Evolutionary conservation across 768 basidiomycete species (phyloP).

Genomic region (Chlorophyllum brunneum): DNA sequence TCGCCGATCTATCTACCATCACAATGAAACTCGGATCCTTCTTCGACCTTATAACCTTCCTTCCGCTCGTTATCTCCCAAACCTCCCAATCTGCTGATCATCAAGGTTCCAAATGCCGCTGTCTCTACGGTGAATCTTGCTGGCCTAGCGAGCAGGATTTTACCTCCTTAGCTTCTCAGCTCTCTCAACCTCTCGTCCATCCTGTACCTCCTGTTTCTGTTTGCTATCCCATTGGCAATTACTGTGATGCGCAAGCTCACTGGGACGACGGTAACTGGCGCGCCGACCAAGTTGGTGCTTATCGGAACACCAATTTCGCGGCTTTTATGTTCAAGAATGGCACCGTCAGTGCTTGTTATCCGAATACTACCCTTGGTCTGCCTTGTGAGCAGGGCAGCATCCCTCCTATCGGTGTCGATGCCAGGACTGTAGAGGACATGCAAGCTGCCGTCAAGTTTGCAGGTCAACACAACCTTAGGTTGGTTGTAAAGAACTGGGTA

Average conservation of each 20-base stretch:
- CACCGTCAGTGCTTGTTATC: slow-evolving; percentile 49
- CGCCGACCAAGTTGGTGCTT: slow-evolving; percentile 10
- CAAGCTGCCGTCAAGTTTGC: slow-evolving; percentile 39
- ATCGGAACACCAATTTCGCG: slow-evolving; percentile 15
- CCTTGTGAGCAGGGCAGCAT: slow-evolving; percentile 38
- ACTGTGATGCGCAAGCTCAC: slow-evolving; percentile 6
- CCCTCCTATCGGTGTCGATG: slow-evolving; percentile 35
- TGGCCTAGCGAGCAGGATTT: slow-evolving; percentile 36
- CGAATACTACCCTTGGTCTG: slow-evolving; percentile 32
- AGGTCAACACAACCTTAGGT: slow-evolving; percentile 27
- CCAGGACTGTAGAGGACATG: slow-evolving; percentile 30
- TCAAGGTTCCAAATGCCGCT: slow-evolving; percentile 27
- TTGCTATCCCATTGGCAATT: slow-evolving; percentile 37
- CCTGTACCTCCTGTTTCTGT: slow-evolving; percentile 35
- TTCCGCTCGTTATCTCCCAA: background rate
- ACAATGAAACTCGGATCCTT: background rate
- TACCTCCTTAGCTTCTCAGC: slow-evolving; percentile 20
- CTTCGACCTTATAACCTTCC: background rate
- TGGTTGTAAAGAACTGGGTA: slow-evolving; percentile 36
- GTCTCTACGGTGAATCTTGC: slow-evolving; percentile 35
- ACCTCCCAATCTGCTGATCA: background rate
- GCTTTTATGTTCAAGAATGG: slow-evolving; percentile 27
- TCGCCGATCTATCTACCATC: too few species aligned
- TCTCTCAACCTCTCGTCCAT: slow-evolving; percentile 40
- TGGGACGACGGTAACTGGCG: slow-evolving; percentile 9